Base-by-base conservation (phyloP, 2,329 filamentous ascomycete genomes). In the Dactylellina cionopaga region DNA sequence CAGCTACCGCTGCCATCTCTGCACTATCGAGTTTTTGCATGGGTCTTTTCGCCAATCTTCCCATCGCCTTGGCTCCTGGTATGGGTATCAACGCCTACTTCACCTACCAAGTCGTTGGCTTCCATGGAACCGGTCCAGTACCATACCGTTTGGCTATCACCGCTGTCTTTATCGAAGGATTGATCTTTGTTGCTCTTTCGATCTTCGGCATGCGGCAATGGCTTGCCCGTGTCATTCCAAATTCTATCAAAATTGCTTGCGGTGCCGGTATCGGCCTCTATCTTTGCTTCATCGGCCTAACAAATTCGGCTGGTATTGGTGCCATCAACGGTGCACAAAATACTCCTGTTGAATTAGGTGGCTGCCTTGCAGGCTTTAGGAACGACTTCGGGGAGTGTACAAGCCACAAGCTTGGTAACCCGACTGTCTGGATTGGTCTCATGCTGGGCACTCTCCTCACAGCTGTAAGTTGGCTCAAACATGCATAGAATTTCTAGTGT, bases 1-100 rank as follows among this genome's bases (percentile, higher is more conserved):
- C 92, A 5, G 92, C 90, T 9, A 96, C 92, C 3, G 91, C 92
- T 44, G 92, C 92, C 60, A 93, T 95, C 75, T 85, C 91, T 11
- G 90, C 91, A 24, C 81, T 96, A 47, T 87, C 90, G 2, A 89
- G 88, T n/a, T 92, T 96, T 80, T 89, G 84, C 80, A 92, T 96
- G 89, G 92, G 92, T 17, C 80, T 94, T 0, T 87, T 93, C 75
- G 89, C 92, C 74, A 96, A 96, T 76, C 83, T 94, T 71, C 89
- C 90, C 1, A 88, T 92, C 75, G 88, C 87, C 6, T 81, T 91
- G 43, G 90, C 89, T 5, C 89, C 90, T 13, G 90, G 90, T 35
- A 91, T 92, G 89, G 90, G 92, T 24, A 80, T 96, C 62, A 96
- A 96, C 78, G 92, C 92, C 15, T 96, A 96, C 80, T 96, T 96